A percentile compares a stretch with the other conserved stretches of the same genome.
Conservation (phyloP, 2,329 filamentous ascomycete species). For the Magnaporthiopsis rhizophila region DNA sequence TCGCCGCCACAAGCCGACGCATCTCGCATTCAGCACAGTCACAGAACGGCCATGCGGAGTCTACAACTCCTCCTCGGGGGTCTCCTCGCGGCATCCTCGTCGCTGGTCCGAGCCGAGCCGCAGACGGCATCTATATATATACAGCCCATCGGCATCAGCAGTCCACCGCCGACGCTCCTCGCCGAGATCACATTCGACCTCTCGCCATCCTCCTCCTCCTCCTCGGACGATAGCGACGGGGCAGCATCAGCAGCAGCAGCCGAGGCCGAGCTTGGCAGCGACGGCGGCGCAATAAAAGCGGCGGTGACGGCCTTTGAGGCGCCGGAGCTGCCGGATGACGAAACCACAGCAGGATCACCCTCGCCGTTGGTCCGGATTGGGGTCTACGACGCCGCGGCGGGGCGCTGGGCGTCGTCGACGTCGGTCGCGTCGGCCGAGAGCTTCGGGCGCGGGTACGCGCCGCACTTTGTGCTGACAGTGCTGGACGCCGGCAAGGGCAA, state of each 20-base stretch:
- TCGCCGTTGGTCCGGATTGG: slow-evolving; percentile 47
- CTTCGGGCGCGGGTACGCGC: slow-evolving; percentile 54
- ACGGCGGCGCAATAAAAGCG: slow-evolving; percentile 23
- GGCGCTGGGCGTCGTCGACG: slow-evolving; percentile 45
- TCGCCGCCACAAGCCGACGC: too few relatives aligned
- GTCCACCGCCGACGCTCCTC: slow-evolving; percentile 30
- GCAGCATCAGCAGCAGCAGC: slow-evolving; percentile 10
- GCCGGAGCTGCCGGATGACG: slow-evolving; percentile 40
- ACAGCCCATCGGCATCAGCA: slow-evolving; percentile 35
- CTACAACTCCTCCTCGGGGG: slow-evolving; percentile 28
- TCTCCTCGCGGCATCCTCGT: slow-evolving; percentile 21
- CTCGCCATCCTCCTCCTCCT: slow-evolving; percentile 14
- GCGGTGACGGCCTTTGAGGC: slow-evolving; percentile 47
- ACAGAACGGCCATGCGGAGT: slow-evolving; percentile 30
- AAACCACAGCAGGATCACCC: slow-evolving; percentile 18
- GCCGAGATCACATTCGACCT: slow-evolving; percentile 50
- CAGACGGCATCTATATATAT: slow-evolving; percentile 45
- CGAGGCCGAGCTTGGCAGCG: not conserved
- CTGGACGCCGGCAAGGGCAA: slow-evolving; percentile 9
- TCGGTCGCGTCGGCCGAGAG: slow-evolving; percentile 48
- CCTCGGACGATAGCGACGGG: not conserved
- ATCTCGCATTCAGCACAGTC: not conserved
- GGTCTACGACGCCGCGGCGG: slow-evolving; percentile 40
- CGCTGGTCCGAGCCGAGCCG: slow-evolving; percentile 29
- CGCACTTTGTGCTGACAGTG: slow-evolving; percentile 46